A percentile compares a stretch with the other conserved stretches of the same genome.
These are phyloP conservation scores for Aspergillus conjunctus DNA, from an alignment of 495 filamentous ascomycete genomes.

Conservation along the genomic window DNA sequence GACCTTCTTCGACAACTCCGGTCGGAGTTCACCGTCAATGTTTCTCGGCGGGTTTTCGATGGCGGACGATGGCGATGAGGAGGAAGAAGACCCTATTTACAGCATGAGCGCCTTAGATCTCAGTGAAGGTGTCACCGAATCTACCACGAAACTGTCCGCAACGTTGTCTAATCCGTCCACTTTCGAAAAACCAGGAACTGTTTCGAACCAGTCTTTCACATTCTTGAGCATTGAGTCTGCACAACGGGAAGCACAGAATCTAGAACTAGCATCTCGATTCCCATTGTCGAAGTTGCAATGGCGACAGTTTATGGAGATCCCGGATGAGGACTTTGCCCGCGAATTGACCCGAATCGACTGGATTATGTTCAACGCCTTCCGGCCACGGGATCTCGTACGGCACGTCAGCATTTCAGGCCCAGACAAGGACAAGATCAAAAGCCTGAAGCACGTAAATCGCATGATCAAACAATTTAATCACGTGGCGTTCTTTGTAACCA, in stretches of 20 bases:
- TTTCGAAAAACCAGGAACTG: conserved; percentile 42
- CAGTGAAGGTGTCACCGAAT: conserved; percentile 43
- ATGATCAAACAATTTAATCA: conserved; percentile 98
- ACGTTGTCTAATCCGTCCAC: conserved; percentile 46
- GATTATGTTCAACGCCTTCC: conserved; percentile 95
- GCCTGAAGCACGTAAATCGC: conserved; percentile 81
- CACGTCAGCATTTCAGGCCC: conserved; percentile 77
- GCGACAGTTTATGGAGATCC: conserved; percentile 77
- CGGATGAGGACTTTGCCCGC: conserved; percentile 79
- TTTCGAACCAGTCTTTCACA: conserved; percentile 49
- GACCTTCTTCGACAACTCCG: conserved; percentile 43
- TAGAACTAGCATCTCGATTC: conserved; percentile 62
- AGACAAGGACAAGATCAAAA: conserved; percentile 73
- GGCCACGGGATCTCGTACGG: conserved; percentile 89
- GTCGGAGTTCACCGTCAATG: conserved; percentile 43
- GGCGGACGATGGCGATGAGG: conserved; percentile 35
- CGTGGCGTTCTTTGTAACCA: conserved; percentile 85
- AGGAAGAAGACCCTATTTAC: conserved; percentile 47
- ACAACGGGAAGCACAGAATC: conserved; percentile 66
- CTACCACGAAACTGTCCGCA: conserved; percentile 44
- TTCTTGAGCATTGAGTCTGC: conserved; percentile 66
- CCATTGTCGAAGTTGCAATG: conserved; percentile 77
- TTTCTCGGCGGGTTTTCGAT: conserved; percentile 33
- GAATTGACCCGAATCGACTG: conserved; percentile 96
- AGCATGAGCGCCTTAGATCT: conserved; percentile 48